Evolutionary conservation across 208 protist genomes (phyloP), one percentile per base, ranked within the genome.

Genomic region (Naegleria fowleri): DNA sequence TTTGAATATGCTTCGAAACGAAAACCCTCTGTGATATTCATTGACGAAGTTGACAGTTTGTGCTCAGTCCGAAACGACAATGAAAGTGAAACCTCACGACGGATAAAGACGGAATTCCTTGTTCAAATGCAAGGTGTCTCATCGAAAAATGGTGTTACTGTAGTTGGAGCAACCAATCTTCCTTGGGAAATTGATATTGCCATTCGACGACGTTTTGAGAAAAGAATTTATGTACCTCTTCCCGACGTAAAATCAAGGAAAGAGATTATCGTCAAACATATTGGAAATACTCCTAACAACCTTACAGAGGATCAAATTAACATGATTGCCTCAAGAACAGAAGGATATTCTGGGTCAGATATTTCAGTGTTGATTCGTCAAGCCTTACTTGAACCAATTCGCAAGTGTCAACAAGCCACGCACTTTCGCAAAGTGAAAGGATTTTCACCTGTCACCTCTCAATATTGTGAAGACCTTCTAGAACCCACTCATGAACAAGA

Each of bases 41-140:
- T 99, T 90, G 99, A 99, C 95, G 99, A 99, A 94, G 96, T 99
- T 29, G 99, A 99, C 94, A 98, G 98, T 9, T 93, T 99, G 41
- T 97, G 97, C 94, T 96, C 95, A 15, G 92, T 96, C 9, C 92
- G 99, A 51, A 76, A 41, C 29, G 94, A 96, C 38, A 91, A 92
- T 48, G 98, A 99, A 90, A 96, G 91, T 67, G 98, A 99, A 83
- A 87, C 95, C 3, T 96, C 98, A 40, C 93, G 98, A 16, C 95
- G 99, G 38, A 97, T 99, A 3, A 99, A 99, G 93, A 99, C 98
- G 33, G 99, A 99, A 90, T 98, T 99, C 51, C 95, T 99, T 9
- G 97, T 99, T 33, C 98, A 99, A 94, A 97, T 98, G 96, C 92
- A 98, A 87, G 94, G 87, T 15, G 67, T 94, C 16, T 94, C 94